These are phyloP conservation scores for Clarireedia hainanense DNA, from an alignment of 2,329 filamentous ascomycete species.

Conservation along the genomic window DNA sequence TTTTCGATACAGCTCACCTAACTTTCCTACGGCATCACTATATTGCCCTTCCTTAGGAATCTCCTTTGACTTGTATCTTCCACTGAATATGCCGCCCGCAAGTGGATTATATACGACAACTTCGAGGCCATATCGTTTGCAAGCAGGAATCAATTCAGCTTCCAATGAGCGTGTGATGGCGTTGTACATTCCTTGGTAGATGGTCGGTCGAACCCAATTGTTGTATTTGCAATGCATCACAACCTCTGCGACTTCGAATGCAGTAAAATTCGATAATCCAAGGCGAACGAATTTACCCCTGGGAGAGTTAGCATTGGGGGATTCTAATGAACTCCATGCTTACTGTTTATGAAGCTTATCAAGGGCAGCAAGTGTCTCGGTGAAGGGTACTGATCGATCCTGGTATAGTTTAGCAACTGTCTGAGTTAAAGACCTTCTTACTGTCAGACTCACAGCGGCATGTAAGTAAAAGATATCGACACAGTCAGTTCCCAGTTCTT, in stretches of 20 bases:
- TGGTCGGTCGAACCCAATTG: conserved; percentile 59
- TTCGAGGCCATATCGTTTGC: conserved; percentile 68
- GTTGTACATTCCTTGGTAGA: conserved; percentile 87
- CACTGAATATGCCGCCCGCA: conserved; percentile 72
- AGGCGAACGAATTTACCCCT: conserved; percentile 72
- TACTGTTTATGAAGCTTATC: conserved; percentile 68
- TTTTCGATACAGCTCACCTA: conserved; percentile 45
- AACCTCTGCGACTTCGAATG: conserved; percentile 82
- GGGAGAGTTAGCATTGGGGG: conserved; percentile 25
- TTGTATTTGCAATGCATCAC: conserved; percentile 71
- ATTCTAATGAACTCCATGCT: conserved; percentile 4
- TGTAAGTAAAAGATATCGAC: conserved; percentile 78
- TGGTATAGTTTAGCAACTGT: conserved; percentile 6
- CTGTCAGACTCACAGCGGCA: conserved; percentile 39
- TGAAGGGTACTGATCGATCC: conserved; percentile 63
- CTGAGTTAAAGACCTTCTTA: neutral
- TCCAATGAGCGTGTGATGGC: conserved; percentile 70
- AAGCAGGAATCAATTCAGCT: conserved; percentile 64
- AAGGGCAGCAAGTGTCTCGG: conserved; percentile 68
- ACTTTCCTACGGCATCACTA: conserved; percentile 40
- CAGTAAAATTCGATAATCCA: conserved; percentile 77
- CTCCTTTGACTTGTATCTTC: conserved; percentile 48
- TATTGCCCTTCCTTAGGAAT: conserved; percentile 60
- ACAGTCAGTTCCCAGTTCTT: conserved; percentile 62
- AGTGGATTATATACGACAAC: conserved; percentile 78